Evolutionary conservation across 306 rosid genomes (phyloP), one percentile per base, ranked within the genome.

Genomic region (Cucumis cinereus): DNA sequence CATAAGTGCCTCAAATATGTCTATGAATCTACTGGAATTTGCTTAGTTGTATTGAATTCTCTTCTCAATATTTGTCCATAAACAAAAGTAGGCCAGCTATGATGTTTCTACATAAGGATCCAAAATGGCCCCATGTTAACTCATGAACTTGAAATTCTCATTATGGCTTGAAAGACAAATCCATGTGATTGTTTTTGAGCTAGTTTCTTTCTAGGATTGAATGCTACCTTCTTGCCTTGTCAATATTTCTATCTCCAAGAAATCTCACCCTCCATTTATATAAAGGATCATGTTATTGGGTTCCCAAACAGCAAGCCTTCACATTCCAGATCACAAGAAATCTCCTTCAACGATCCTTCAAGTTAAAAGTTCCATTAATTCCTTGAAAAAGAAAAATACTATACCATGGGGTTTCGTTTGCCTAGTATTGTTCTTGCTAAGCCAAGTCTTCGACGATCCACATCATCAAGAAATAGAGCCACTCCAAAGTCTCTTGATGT

Each of bases 101-200:
- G 24, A 63, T 63, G 71, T 63, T 63, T 63, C 71, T 63, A 45
- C 26, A 35, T 17, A 7, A 63, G 69, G 71, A 63, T 63, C 40
- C 71, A 63, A 6, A 41, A 63, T 63, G 38, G 63, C 23, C 71
- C 71, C 71, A 63, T 8, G 47, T 17, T 17, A 19, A 16, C 71
- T 17, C 26, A 36, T 35, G 71, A 63, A 33, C 24, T 63, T 63
- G 49, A 50, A 50, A 15, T 50, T 50, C 55, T 50, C 2, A 17
- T 50, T 50, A 16, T 50, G 55, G n/a, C 14, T 63, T 35, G 49
- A 63, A 56, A 80, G 70, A 80, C 83, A 80, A 40, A 35, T 52
- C 70, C 86, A 77, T 75, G 85, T 83, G 84, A 79, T 28, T 62
- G 73, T 26, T 49, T 9, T 12, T 61, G 43, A 63, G 13, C 49